Conservation (phyloP, 768 basidiomycete species). For the Calocybe indica region DNA sequence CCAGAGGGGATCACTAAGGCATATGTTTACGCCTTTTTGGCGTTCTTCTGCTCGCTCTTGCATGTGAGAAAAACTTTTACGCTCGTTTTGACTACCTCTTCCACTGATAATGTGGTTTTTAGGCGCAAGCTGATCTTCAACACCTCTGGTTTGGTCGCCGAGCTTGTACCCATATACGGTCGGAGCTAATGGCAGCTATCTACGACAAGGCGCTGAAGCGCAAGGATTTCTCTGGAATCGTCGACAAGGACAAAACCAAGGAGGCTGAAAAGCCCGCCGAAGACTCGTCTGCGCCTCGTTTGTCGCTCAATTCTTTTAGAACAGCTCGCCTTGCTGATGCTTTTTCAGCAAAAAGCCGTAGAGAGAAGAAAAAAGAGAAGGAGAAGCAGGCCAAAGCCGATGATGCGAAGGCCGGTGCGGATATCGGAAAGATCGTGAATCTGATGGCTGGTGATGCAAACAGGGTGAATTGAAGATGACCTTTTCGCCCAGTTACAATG, state of each 20-base stretch:
- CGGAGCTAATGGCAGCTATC: constrained; percentile 78
- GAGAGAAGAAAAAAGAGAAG: constrained; percentile 24
- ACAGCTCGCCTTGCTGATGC: background rate
- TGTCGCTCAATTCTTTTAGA: too few relatives aligned
- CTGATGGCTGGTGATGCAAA: constrained; percentile 81
- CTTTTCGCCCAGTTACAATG: background rate
- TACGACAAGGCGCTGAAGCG: constrained; percentile 86
- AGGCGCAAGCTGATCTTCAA: constrained; percentile 64
- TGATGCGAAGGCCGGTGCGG: constrained; percentile 71
- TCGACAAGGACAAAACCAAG: constrained; percentile 37
- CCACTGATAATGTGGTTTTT: background rate
- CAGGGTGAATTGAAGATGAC: constrained; percentile 24
- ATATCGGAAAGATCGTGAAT: constrained; percentile 87
- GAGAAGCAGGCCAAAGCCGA: constrained; percentile 36
- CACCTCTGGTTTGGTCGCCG: constrained; percentile 80
- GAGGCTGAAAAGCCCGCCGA: constrained; percentile 10
- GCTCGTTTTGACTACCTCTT: background rate
- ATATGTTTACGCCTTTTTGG: constrained; percentile 74
- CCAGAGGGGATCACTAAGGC: constrained; percentile 51
- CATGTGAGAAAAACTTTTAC: constrained; percentile 33
- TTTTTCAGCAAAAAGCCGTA: background rate
- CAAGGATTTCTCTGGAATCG: constrained; percentile 76
- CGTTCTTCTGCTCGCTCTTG: constrained; percentile 54
- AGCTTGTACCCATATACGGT: constrained; percentile 65
- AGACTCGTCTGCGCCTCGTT: constrained; percentile 7